Conservation (phyloP, 805 yeast species). For the Teunomyces funiuensis region DNA sequence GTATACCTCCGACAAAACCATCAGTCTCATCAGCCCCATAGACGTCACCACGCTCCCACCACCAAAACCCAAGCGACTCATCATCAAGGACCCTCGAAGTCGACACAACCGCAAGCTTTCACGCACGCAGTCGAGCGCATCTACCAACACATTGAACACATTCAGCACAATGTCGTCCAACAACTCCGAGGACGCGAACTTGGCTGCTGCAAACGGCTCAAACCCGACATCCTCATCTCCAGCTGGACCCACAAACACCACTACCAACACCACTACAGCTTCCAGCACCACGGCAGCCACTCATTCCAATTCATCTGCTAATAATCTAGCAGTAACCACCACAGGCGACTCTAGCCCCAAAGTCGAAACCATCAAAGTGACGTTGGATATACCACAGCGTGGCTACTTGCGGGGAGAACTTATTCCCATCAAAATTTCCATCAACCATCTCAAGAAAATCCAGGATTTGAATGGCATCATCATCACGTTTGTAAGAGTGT, state of each 20-base stretch:
- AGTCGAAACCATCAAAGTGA: constrained; percentile 35
- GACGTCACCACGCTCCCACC: constrained; percentile 67
- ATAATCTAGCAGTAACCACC: background rate
- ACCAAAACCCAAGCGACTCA: constrained; percentile 64
- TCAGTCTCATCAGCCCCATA: constrained; percentile 68
- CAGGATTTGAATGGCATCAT: constrained; percentile 73
- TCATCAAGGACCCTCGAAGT: constrained; percentile 52
- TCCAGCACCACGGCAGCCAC: constrained; percentile 10
- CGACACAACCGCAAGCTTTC: constrained; percentile 21
- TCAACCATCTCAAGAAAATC: constrained; percentile 70
- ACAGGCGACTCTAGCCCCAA: constrained; percentile 5
- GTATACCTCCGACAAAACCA: constrained; percentile 42
- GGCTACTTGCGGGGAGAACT: constrained; percentile 81
- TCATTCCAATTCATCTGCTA: background rate
- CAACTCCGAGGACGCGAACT: constrained; percentile 23
- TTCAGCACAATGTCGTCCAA: constrained; percentile 30
- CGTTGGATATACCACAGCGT: constrained; percentile 46
- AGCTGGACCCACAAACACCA: constrained; percentile 5
- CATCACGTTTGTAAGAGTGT: constrained; percentile 75
- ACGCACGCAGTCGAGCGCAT: constrained; percentile 35
- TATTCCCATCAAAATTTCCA: constrained; percentile 66
- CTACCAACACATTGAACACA: constrained; percentile 31
- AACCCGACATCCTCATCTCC: constrained; percentile 1
- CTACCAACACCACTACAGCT: constrained; percentile 8
- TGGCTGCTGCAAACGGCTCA: background rate